A percentile compares a stretch with the other conserved stretches of the same genome.
Conservation (phyloP, 2,329 filamentous ascomycete species). For the Fusarium sp. region DNA sequence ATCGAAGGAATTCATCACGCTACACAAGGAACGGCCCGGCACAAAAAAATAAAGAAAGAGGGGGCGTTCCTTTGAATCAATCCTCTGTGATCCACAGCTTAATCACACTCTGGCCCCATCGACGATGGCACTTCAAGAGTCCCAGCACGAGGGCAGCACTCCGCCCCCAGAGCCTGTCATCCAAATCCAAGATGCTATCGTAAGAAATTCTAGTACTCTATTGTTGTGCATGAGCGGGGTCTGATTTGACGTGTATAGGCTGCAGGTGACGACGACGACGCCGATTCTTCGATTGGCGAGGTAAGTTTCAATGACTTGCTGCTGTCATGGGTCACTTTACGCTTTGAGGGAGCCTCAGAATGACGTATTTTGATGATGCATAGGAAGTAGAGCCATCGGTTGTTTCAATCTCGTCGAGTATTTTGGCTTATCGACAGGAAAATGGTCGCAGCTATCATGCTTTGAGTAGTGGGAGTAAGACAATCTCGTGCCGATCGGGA, state of each 20-base stretch:
- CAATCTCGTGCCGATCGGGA: accelerated
- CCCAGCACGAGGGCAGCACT: background rate
- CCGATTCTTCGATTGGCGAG: background rate
- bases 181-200: background rate
- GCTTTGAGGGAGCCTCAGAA: background rate
- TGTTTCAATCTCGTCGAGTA: background rate
- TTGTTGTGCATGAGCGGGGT: background rate
- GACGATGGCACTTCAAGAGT: background rate
- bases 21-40: background rate
- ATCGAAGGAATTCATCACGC: background rate
- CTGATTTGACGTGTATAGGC: background rate
- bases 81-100: background rate
- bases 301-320: background rate
- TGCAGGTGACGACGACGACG: background rate
- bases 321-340: background rate
- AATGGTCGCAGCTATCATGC: background rate
- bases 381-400: background rate
- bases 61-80: background rate
- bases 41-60: background rate
- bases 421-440: background rate
- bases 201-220: background rate
- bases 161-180: background rate
- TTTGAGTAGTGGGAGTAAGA: background rate
- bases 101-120: background rate
- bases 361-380: background rate